Evolutionary conservation across 352 stramenopile species (phyloP).

Genomic region (Pythium brassicae): DNA sequence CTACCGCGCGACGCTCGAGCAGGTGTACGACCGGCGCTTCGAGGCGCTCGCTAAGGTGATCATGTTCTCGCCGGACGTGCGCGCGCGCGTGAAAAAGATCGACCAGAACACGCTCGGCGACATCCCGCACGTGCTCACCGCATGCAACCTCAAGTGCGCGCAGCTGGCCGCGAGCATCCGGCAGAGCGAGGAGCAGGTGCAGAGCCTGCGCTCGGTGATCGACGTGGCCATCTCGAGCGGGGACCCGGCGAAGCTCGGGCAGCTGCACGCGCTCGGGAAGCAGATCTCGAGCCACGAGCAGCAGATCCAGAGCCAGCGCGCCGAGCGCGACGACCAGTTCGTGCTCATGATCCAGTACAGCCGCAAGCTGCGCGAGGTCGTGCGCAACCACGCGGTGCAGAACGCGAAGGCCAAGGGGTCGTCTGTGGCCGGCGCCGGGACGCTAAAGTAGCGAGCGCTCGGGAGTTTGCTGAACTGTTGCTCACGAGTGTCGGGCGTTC

Average conservation of each 20-base stretch:
- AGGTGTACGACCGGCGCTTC: conserved; percentile 30
- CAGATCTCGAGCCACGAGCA: conserved; percentile 30
- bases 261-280: conserved; percentile 32
- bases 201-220: conserved; percentile 31
- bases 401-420: conserved; percentile 2
- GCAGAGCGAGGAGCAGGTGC: conserved; percentile 23
- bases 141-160: conserved; percentile 43
- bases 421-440: too few relatives aligned
- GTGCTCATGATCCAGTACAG: conserved; percentile 68
- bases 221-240: conserved; percentile 42
- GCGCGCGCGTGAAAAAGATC: conserved; percentile 27
- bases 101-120: conserved; percentile 28
- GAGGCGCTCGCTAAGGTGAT: conserved; percentile 45
- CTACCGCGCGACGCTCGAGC: conserved; percentile 23
- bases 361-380: conserved; percentile 19
- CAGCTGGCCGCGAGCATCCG: conserved; percentile 27
- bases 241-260: conserved; percentile 35
- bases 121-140: conserved; percentile 36
- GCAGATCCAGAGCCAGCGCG: conserved; percentile 23
- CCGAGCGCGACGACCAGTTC: conserved; percentile 52
- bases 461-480: too few relatives aligned
- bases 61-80: conserved; percentile 49
- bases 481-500: too few relatives aligned
- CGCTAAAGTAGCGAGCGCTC: too few relatives aligned
- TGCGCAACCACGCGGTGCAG: conserved; percentile 8